Conservation (phyloP, 164 flowering plant genomes). For the Taxillus chinensis region DNA sequence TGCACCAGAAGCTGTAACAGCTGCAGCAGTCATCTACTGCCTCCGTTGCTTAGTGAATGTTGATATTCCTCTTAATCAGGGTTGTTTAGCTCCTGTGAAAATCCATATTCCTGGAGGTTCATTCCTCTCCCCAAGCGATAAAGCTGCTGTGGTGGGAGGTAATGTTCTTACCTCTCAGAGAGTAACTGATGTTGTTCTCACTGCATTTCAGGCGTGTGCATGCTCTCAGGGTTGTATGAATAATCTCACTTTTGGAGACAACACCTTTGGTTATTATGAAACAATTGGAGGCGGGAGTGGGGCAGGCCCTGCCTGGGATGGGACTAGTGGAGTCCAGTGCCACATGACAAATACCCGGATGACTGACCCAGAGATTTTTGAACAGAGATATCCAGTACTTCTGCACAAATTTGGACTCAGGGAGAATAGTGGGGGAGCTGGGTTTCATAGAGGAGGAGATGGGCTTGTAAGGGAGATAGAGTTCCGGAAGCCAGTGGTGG, state of each 20-base stretch:
- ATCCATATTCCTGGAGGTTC: conserved; percentile 77
- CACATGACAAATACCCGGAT: conserved; percentile 98
- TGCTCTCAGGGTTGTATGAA: conserved; percentile 99
- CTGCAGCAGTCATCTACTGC: conserved; percentile 94
- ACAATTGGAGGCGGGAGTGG: conserved; percentile 99
- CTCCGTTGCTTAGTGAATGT: conserved; percentile 84
- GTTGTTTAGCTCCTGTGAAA: conserved; percentile 89
- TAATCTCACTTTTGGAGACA: conserved; percentile 91
- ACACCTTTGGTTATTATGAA: conserved; percentile 89
- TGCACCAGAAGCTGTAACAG: conserved; percentile 95
- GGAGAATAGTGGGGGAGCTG: conserved; percentile 77
- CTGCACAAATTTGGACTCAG: conserved; percentile 76
- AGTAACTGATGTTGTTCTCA: conserved; percentile 79
- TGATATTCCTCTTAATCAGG: conserved; percentile 96
- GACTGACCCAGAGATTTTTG: conserved; percentile 97
- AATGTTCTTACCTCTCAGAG: conserved; percentile 97
- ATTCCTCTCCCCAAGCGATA: conserved; percentile 90
- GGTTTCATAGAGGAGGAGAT: conserved; percentile 81
- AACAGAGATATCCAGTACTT: conserved; percentile 92
- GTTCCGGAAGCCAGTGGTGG: conserved; percentile 68
- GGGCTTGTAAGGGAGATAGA: conserved; percentile 91
- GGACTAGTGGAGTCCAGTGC: conserved; percentile 94
- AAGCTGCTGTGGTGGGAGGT: conserved; percentile 98
- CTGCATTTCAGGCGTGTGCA: conserved; percentile 96
- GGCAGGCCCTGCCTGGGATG: conserved; percentile 93